Percentiles rank a stretch among this genome's conserved stretches.
Conservation (phyloP, 192 early-diverging fungal species). For the Coemansia sp. region DNA sequence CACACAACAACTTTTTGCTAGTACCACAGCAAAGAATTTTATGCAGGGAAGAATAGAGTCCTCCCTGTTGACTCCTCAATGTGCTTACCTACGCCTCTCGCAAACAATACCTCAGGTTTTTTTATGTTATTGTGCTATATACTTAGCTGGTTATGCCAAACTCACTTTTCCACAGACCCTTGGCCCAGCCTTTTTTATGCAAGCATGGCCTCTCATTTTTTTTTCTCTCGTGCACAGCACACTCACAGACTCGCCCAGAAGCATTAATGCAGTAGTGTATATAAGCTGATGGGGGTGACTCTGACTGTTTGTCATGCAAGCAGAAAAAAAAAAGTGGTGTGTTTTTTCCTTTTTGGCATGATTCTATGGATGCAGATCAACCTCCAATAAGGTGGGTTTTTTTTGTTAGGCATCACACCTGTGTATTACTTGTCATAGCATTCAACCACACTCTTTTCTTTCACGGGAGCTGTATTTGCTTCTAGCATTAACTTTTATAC, state of each 20-base stretch:
- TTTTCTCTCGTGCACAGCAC: neutral
- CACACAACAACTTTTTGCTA: neutral
- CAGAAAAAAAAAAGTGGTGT: slow-evolving; percentile 14
- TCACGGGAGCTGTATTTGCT: neutral
- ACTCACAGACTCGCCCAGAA: neutral
- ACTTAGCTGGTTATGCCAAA: neutral
- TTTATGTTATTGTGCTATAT: neutral
- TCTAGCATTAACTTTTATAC: neutral
- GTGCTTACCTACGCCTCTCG: no score
- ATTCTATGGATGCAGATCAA: slow-evolving; percentile 2
- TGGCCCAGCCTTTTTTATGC: neutral
- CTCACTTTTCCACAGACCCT: neutral
- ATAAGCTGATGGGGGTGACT: neutral
- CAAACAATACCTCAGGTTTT: neutral
- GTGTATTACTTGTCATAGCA: slow-evolving; percentile 1
- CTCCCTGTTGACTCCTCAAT: neutral
- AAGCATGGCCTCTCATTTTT: neutral
- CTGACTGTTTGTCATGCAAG: neutral
- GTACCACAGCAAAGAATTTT: neutral
- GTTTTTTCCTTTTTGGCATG: slow-evolving; percentile 2
- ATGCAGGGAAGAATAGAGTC: neutral
- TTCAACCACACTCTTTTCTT: neutral
- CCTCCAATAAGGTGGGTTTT: slow-evolving; percentile 8
- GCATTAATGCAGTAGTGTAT: neutral
- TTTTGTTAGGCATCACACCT: neutral